Percentiles rank a stretch among this genome's conserved stretches.
phyloP scores from a whole-genome alignment of 495 filamentous ascomycete species.

The Rusavskia elegans region DNA sequence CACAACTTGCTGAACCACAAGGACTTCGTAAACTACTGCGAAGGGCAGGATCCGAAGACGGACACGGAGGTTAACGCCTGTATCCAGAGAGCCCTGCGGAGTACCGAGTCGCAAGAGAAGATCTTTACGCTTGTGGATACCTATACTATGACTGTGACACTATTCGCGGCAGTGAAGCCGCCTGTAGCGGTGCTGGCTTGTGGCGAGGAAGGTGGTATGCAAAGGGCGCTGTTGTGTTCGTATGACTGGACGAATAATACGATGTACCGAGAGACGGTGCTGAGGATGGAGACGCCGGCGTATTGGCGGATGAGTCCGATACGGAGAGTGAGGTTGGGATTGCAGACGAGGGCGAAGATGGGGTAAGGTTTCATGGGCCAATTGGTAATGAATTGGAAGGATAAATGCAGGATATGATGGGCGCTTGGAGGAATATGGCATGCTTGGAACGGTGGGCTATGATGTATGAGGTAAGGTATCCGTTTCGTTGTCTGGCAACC shows the following conservation, averaged over 20 bases:
- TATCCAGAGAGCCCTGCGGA: neutral
- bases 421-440: no score
- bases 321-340: constrained; percentile 2
- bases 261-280: constrained; percentile 21
- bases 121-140: constrained; percentile 26
- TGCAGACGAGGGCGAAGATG: neutral
- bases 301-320: constrained; percentile 13
- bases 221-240: constrained; percentile 20
- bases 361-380: neutral
- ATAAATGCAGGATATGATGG: no score
- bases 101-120: neutral
- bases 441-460: no score
- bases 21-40: neutral
- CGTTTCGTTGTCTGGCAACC: no score
- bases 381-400: no score
- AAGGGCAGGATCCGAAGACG: constrained; percentile 3
- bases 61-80: neutral
- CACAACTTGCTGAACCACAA: constrained; percentile 2
- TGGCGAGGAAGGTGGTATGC: constrained; percentile 25
- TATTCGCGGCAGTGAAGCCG: constrained; percentile 20
- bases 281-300: constrained; percentile 16
- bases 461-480: no score
- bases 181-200: constrained; percentile 18
- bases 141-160: constrained; percentile 18
- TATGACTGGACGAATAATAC: constrained; percentile 16